These are phyloP conservation scores for Cercospora citrullina DNA, from an alignment of 2,329 filamentous ascomycete species.

Conservation along the genomic window DNA sequence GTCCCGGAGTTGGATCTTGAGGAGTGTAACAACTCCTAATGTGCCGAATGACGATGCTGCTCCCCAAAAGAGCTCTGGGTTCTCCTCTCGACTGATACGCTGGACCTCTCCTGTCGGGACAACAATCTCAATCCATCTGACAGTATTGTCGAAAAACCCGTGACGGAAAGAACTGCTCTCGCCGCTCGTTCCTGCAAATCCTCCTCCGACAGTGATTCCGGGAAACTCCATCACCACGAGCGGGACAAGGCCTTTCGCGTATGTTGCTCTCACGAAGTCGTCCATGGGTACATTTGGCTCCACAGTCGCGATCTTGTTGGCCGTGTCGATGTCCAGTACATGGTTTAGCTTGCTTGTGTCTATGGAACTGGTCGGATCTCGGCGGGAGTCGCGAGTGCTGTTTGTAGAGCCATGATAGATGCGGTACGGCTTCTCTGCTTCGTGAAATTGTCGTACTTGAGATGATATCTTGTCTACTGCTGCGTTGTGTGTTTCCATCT, in stretches of 20 bases:
- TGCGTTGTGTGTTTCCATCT: slow-evolving; percentile 14
- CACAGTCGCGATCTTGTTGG: slow-evolving; percentile 52
- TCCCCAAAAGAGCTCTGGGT: slow-evolving; percentile 63
- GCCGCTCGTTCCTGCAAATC: slow-evolving; percentile 65
- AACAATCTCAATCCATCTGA: slow-evolving; percentile 64
- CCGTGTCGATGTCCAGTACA: slow-evolving; percentile 47
- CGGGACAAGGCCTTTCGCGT: slow-evolving; percentile 58
- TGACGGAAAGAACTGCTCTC: slow-evolving; percentile 67
- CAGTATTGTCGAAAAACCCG: slow-evolving; percentile 65
- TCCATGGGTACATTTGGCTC: slow-evolving; percentile 73
- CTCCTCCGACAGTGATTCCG: slow-evolving; percentile 65
- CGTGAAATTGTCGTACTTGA: slow-evolving; percentile 43
- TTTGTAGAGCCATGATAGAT: slow-evolving; percentile 60
- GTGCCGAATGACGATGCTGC: slow-evolving; percentile 67
- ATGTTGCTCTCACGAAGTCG: slow-evolving; percentile 58
- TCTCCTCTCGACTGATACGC: slow-evolving; percentile 47
- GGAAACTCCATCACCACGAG: slow-evolving; percentile 72
- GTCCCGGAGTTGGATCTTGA: slow-evolving; percentile 51
- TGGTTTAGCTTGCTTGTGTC: slow-evolving; percentile 53
- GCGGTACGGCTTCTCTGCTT: slow-evolving; percentile 49
- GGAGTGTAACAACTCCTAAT: slow-evolving; percentile 63
- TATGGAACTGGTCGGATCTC: slow-evolving; percentile 45
- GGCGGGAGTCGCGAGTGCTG: slow-evolving; percentile 43
- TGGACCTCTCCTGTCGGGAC: slow-evolving; percentile 57
- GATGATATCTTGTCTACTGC: slow-evolving; percentile 15